Conservation (phyloP, 208 protist genomes). For the Leishmania aethiopica region DNA sequence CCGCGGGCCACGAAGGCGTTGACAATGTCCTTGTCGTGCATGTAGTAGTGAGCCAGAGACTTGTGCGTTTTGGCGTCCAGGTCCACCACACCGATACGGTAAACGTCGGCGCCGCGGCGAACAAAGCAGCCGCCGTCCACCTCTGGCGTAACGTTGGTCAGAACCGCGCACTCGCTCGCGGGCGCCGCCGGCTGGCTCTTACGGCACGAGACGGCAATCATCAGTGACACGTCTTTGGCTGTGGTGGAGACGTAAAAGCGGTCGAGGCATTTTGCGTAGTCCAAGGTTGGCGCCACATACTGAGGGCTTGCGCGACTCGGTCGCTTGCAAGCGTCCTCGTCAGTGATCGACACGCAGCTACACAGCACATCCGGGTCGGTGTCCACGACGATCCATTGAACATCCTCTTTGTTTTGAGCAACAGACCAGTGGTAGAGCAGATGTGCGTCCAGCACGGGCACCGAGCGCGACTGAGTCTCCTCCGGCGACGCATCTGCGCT, state of each 20-base stretch:
- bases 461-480: neutral
- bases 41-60: conserved; percentile 62
- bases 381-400: conserved; percentile 50
- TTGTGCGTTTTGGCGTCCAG: conserved; percentile 75
- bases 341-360: conserved; percentile 14
- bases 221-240: conserved; percentile 71
- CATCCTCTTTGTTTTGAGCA: conserved; percentile 29
- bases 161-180: neutral
- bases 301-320: neutral
- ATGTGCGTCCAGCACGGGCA: conserved; percentile 59
- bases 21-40: conserved; percentile 50
- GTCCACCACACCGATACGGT: conserved; percentile 74
- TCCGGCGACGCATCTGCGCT: neutral
- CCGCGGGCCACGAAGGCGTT: conserved; percentile 34
- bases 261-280: conserved; percentile 42
- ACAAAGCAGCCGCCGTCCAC: conserved; percentile 28
- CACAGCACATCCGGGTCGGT: conserved; percentile 4
- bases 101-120: conserved; percentile 23
- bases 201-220: conserved; percentile 45
- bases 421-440: conserved; percentile 64
- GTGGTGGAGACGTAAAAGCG: conserved; percentile 77
- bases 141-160: conserved; percentile 2
- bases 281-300: conserved; percentile 29
- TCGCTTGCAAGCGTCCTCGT: neutral
- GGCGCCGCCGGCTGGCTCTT: conserved; percentile 9